Conservation (phyloP, 805 yeast genomes). For the Yamadazyma takamatsuzukensis region DNA sequence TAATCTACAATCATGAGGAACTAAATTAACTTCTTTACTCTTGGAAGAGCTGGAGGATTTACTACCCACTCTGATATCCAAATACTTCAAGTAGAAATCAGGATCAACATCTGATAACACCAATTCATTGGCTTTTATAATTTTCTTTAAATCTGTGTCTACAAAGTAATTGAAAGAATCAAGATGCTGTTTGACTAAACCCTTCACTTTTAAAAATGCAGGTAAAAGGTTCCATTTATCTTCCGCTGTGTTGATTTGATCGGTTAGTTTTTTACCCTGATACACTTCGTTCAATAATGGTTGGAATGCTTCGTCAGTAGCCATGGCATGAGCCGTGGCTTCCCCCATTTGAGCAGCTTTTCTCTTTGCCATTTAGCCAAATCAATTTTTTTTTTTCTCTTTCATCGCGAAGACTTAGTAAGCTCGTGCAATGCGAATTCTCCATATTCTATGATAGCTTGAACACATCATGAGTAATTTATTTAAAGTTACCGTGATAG, state of each 20-base stretch:
- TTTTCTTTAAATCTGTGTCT: slow-evolving; percentile 88
- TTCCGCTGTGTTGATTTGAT: slow-evolving; percentile 84
- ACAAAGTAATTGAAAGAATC: slow-evolving; percentile 98
- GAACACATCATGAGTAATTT: slow-evolving; percentile 5
- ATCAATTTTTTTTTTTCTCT: slow-evolving; percentile 6
- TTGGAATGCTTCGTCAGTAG: slow-evolving; percentile 58
- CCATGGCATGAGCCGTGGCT: slow-evolving; percentile 4
- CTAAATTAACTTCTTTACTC: slow-evolving; percentile 53
- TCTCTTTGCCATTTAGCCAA: slow-evolving; percentile 9
- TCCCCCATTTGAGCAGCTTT: slow-evolving; percentile 9
- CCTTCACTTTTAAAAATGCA: slow-evolving; percentile 92
- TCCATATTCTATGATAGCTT: neutral
- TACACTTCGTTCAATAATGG: slow-evolving; percentile 77
- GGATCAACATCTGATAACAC: slow-evolving; percentile 96
- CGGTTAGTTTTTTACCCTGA: slow-evolving; percentile 83
- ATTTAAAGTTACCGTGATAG: slow-evolving; percentile 58
- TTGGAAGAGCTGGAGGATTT: slow-evolving; percentile 49
- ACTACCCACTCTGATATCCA: slow-evolving; percentile 89
- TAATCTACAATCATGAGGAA: slow-evolving; percentile 94
- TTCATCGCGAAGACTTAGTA: no score
- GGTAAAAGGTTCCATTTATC: slow-evolving; percentile 98
- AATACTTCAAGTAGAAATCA: slow-evolving; percentile 86
- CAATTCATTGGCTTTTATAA: slow-evolving; percentile 83
- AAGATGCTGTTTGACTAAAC: slow-evolving; percentile 93
- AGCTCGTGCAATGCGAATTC: slow-evolving; percentile 6